Evolutionary conservation across 1,139 yeast species (phyloP), one percentile per base, ranked within the genome.

Genomic region (Hansenula lynferdii): DNA sequence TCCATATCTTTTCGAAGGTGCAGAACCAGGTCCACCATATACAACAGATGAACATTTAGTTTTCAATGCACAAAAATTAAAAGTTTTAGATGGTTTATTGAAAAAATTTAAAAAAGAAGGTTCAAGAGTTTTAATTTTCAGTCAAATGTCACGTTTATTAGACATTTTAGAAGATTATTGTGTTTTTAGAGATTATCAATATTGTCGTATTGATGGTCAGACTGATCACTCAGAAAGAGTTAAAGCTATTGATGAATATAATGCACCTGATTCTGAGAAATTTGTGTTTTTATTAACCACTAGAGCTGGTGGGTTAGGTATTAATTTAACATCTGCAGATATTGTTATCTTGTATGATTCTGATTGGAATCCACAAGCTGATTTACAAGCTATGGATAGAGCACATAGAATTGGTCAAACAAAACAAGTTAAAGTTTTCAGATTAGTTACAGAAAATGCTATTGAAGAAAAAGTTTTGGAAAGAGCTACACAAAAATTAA

Each of bases 311-410:
- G 94, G 94, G n/a, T 69, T 84, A 47, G 94, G 94, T 59, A 84
- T 84, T 51, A 84, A 84, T 54, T 70, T 84, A 53, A 83, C 89
- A 4, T 67, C 80, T 22, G 92, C 92, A 1, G 92, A 84, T 59
- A 70, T 82, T 39, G 94, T 84, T 29, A 69, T 84, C 1, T 61
- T 84, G 31, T 84, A 70, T 56, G 94, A 84, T 61, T 80, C 87
- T 2, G 94, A 84, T 60, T 84, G 94, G 94, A 84, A 84, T 50
- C 94, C 94, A 2, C 94, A 84, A 56, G 92, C 92, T 4, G 94
- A 84, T 67, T 70, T 84, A 47, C 94, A 84, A 60, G 92, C 92
- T 0, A 84, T 84, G 94, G 94, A 84, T 56, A 73, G 94, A 65
- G 92, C 94, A 1, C 94, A 84, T 60, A 75, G 94, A 71, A 84